Evolutionary conservation across 352 stramenopile species (phyloP).

Genomic region (Blastocystis hominis): DNA sequence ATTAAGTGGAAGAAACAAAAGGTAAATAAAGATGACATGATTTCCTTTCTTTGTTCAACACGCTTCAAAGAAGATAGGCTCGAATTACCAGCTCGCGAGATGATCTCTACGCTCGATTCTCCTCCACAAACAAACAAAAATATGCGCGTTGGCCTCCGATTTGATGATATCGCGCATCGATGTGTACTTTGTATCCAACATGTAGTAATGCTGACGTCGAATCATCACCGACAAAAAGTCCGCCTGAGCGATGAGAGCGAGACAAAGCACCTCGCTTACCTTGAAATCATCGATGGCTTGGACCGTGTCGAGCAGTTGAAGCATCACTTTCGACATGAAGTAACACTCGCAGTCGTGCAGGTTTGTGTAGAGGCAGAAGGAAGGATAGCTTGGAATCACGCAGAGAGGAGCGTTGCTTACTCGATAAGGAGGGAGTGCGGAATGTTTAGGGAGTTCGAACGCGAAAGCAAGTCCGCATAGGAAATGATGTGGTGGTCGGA

Average conservation of each 20-base stretch:
- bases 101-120: background rate
- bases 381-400: background rate
- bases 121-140: background rate
- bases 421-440: background rate
- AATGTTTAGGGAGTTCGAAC: background rate
- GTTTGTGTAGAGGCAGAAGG: slow-evolving; percentile 29
- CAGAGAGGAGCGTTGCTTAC: background rate
- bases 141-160: background rate
- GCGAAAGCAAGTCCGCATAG: background rate
- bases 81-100: background rate
- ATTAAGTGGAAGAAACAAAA: background rate
- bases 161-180: background rate
- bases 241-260: background rate
- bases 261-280: background rate
- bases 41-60: slow-evolving; percentile 8
- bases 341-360: background rate
- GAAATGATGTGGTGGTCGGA: slow-evolving; percentile 1
- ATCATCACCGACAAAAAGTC: slow-evolving; percentile 17
- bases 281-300: background rate
- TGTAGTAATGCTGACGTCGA: slow-evolving; percentile 18
- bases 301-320: background rate
- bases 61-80: background rate
- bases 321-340: background rate
- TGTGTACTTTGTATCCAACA: background rate
- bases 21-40: background rate